Evolutionary conservation across 1,139 yeast species (phyloP).

Genomic region (Saccharomyces hybrid): DNA sequence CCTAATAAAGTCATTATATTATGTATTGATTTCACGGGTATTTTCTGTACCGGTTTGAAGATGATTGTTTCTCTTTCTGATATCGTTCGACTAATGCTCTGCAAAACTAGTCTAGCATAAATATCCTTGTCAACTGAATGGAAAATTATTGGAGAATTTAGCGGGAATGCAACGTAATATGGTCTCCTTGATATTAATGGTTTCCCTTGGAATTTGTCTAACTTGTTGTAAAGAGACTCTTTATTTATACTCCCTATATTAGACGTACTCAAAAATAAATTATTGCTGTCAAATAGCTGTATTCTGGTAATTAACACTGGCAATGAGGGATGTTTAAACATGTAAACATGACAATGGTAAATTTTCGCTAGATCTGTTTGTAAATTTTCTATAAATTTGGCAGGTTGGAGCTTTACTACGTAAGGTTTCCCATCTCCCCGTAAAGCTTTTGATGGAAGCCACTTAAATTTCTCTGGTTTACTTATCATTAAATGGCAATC

Average conservation of each 20-base stretch:
- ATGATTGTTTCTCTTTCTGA: constrained; percentile 34
- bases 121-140: constrained; percentile 48
- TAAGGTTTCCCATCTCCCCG: constrained; percentile 35
- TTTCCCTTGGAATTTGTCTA: constrained; percentile 17
- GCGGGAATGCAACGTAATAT: constrained; percentile 57
- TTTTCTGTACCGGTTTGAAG: constrained; percentile 32
- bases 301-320: constrained; percentile 56
- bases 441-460: constrained; percentile 53
- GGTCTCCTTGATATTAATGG: constrained; percentile 50
- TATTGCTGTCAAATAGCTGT: constrained; percentile 53
- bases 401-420: constrained; percentile 35
- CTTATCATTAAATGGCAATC: constrained; percentile 61
- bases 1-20: constrained; percentile 43
- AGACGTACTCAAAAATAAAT: constrained; percentile 5
- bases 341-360: constrained; percentile 52
- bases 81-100: constrained; percentile 48
- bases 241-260: constrained; percentile 1
- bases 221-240: constrained; percentile 16
- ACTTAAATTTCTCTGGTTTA: constrained; percentile 42
- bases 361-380: constrained; percentile 42
- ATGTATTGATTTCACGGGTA: constrained; percentile 43
- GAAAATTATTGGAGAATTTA: constrained; percentile 57
- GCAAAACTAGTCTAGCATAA: constrained; percentile 48
- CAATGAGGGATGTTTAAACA: constrained; percentile 56
- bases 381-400: constrained; percentile 40